Conservation (phyloP, 495 filamentous ascomycete genomes). For the Hyaloscypha hepaticicola region DNA sequence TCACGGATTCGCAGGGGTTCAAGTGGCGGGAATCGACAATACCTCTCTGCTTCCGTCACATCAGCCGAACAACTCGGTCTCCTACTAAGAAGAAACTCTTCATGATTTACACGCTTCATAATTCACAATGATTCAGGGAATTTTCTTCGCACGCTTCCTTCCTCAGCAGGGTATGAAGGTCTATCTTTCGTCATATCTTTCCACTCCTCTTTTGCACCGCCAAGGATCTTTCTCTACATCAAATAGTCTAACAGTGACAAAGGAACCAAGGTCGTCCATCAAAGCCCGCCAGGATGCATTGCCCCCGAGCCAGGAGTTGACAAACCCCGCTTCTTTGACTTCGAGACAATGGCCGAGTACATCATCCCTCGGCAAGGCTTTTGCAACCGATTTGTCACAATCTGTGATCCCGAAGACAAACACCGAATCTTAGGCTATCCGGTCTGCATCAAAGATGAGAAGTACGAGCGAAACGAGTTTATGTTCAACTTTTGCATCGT, state of each 20-base stretch:
- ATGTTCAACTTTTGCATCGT: slow-evolving; percentile 97
- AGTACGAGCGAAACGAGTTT: slow-evolving; percentile 89
- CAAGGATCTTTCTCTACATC: background rate
- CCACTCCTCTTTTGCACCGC: background rate
- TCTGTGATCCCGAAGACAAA: slow-evolving; percentile 65
- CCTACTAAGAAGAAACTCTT: background rate
- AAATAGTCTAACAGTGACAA: slow-evolving; percentile 11
- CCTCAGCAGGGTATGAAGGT: slow-evolving; percentile 69
- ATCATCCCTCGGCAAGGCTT: slow-evolving; percentile 92
- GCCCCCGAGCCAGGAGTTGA: slow-evolving; percentile 55
- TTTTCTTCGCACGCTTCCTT: slow-evolving; percentile 95
- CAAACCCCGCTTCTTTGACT: slow-evolving; percentile 70
- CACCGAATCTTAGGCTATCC: slow-evolving; percentile 86
- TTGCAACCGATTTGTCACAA: slow-evolving; percentile 81
- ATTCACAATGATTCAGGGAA: slow-evolving; percentile 76
- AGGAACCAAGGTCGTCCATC: slow-evolving; percentile 82
- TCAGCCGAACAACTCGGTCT: background rate
- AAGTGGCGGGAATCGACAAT: background rate
- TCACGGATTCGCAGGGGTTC: background rate
- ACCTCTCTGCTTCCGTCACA: background rate
- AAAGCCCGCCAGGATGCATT: slow-evolving; percentile 73
- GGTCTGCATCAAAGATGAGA: slow-evolving; percentile 73
- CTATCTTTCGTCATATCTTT: slow-evolving; percentile 5
- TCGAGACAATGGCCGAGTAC: slow-evolving; percentile 78
- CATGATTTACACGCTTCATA: background rate